Percentiles rank a stretch among this genome's conserved stretches.
These are phyloP conservation scores for Coelastrella sp. DNA, from an alignment of 139 green algal genomes.

Conservation along the genomic window DNA sequence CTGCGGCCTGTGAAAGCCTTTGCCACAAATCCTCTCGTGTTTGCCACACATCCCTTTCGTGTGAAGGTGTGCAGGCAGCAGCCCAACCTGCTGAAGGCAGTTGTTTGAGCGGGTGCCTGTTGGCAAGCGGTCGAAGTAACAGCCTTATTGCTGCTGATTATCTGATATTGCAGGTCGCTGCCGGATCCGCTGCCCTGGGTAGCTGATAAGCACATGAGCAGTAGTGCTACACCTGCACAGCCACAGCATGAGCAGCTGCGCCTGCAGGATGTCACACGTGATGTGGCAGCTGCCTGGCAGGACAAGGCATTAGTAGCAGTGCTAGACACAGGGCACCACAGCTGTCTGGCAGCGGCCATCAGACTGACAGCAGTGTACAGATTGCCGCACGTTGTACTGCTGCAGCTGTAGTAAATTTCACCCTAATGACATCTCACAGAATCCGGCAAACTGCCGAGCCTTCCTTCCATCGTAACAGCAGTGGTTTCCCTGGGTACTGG, in stretches of 20 bases:
- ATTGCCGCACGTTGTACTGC: slow-evolving; percentile 16
- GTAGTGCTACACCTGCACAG: not conserved
- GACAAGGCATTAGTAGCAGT: slow-evolving; percentile 27
- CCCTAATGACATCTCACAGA: no score
- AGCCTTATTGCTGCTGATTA: not conserved
- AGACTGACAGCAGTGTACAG: slow-evolving; percentile 28
- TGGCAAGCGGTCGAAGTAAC: not conserved
- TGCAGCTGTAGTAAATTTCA: not conserved
- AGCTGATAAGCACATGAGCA: not conserved
- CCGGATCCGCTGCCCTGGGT: slow-evolving; percentile 18
- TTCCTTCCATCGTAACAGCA: no score
- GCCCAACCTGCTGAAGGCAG: no score
- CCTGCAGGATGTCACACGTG: not conserved
- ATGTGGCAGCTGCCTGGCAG: slow-evolving; percentile 3
- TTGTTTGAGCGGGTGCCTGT: not conserved
- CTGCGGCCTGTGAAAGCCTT: no score
- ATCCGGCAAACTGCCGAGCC: no score
- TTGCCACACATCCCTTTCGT: no score
- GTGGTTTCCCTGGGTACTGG: no score
- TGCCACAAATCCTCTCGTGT: no score
- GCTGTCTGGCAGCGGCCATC: slow-evolving; percentile 38
- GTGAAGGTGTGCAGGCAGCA: no score
- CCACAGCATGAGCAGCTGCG: slow-evolving; percentile 13
- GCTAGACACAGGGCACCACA: slow-evolving; percentile 29
- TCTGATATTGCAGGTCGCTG: not conserved